Evolutionary conservation across 805 yeast species (phyloP).

Genomic region (Clavispora asparagi): DNA sequence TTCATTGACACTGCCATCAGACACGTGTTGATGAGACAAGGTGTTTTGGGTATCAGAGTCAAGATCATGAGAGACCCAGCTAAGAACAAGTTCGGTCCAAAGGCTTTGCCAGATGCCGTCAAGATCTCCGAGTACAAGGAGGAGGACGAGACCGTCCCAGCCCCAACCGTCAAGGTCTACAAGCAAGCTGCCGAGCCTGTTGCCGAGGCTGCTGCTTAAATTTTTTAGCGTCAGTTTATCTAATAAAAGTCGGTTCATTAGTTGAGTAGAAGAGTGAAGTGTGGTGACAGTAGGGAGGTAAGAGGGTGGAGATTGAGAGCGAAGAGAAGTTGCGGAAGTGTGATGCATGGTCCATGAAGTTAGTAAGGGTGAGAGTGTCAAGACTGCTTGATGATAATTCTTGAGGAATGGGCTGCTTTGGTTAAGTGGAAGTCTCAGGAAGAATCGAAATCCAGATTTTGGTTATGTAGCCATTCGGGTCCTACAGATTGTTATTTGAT

Average conservation of each 20-base stretch:
- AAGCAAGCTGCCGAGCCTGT: constrained; percentile 34
- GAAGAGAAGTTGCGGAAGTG: too few species aligned
- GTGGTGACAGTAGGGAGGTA: too few species aligned
- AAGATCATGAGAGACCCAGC: constrained; percentile 99
- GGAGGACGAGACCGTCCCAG: constrained; percentile 68
- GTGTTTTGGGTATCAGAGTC: constrained; percentile 99
- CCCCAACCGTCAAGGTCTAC: constrained; percentile 82
- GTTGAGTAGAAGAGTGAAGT: background rate
- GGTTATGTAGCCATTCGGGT: too few species aligned
- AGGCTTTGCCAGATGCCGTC: constrained; percentile 92
- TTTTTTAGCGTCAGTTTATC: background rate
- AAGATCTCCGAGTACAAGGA: constrained; percentile 92
- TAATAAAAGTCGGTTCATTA: background rate
- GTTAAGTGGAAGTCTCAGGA: too few species aligned
- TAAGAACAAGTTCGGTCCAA: constrained; percentile 78
- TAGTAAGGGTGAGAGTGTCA: too few species aligned
- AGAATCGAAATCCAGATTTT: too few species aligned
- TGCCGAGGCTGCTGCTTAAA: constrained; percentile 14
- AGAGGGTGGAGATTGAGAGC: too few species aligned
- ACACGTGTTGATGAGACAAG: constrained; percentile 99
- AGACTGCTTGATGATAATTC: too few species aligned
- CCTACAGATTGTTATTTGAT: too few species aligned
- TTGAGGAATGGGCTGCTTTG: too few species aligned
- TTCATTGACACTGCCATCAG: constrained; percentile 98
- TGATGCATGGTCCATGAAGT: too few species aligned